phyloP scores from a whole-genome alignment of 192 early-diverging fungal genomes.

The Linnemannia schmuckeri region DNA sequence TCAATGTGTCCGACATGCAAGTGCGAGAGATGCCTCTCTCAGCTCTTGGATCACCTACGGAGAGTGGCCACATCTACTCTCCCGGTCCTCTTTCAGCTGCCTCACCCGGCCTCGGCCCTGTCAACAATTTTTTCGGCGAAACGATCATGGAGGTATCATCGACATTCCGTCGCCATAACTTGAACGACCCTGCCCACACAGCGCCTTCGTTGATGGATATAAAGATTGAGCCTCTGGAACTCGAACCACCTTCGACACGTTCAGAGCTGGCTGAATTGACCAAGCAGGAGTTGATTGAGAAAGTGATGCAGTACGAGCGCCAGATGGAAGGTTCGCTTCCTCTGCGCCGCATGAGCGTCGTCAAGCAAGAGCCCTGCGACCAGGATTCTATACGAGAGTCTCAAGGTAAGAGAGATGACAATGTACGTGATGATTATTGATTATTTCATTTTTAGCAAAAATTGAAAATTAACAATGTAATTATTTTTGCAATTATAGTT shows the following conservation, averaged over 20 bases:
- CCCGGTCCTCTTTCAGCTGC: constrained; percentile 51
- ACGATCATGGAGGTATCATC: constrained; percentile 29
- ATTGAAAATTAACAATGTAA: neutral
- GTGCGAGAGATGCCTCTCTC: constrained; percentile 32
- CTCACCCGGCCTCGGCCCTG: constrained; percentile 28
- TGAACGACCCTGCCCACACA: constrained; percentile 29
- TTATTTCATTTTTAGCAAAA: neutral
- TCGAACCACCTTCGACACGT: constrained; percentile 41
- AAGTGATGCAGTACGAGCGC: constrained; percentile 61
- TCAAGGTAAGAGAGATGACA: constrained; percentile 3
- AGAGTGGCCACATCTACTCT: constrained; percentile 20
- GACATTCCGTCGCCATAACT: constrained; percentile 45
- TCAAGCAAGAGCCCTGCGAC: constrained; percentile 26
- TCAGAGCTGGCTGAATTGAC: constrained; percentile 36
- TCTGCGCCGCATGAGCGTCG: constrained; percentile 26
- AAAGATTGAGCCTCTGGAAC: constrained; percentile 22
- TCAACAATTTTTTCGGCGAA: constrained; percentile 24
- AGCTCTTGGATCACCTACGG: constrained; percentile 37
- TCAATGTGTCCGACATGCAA: constrained; percentile 43
- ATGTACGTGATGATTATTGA: neutral
- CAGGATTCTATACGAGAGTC: constrained; percentile 8
- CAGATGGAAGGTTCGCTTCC: constrained; percentile 44
- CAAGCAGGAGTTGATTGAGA: constrained; percentile 58
- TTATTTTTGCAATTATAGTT: neutral
- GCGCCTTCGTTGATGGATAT: constrained; percentile 10